phyloP scores from a whole-genome alignment of 2,329 filamentous ascomycete genomes.

The Aspergillus viridinutans region DNA sequence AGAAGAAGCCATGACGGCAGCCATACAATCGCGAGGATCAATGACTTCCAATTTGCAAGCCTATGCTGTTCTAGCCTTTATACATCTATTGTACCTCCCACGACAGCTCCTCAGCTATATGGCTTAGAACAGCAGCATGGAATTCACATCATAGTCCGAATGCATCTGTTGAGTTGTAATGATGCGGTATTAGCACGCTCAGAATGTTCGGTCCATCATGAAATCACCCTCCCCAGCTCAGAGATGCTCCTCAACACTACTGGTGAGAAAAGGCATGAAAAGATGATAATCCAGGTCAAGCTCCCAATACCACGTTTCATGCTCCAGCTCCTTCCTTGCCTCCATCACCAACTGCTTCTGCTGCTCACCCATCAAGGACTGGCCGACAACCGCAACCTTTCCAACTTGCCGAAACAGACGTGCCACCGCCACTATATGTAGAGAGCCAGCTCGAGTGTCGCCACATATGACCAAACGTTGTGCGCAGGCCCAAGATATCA shows the following conservation, averaged over 20 bases:
- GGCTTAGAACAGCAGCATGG: no score
- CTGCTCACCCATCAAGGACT: background rate
- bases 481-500: background rate
- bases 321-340: background rate
- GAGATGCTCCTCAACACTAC: background rate
- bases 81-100: no score
- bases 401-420: background rate
- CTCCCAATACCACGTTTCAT: slow-evolving; percentile 3
- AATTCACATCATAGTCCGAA: no score
- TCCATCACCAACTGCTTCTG: background rate
- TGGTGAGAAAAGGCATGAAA: background rate
- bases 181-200: no score
- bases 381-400: slow-evolving; percentile 3
- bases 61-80: no score
- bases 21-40: no score
- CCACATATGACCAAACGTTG: background rate
- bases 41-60: no score
- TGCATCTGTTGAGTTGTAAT: no score
- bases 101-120: no score
- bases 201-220: no score
- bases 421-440: background rate
- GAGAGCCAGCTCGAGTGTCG: background rate
- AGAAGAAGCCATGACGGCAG: no score
- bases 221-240: background rate
- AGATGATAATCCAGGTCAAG: background rate